Conservation (phyloP, 2,329 filamentous ascomycete genomes). For the Pseudogymnoascus destructans region DNA sequence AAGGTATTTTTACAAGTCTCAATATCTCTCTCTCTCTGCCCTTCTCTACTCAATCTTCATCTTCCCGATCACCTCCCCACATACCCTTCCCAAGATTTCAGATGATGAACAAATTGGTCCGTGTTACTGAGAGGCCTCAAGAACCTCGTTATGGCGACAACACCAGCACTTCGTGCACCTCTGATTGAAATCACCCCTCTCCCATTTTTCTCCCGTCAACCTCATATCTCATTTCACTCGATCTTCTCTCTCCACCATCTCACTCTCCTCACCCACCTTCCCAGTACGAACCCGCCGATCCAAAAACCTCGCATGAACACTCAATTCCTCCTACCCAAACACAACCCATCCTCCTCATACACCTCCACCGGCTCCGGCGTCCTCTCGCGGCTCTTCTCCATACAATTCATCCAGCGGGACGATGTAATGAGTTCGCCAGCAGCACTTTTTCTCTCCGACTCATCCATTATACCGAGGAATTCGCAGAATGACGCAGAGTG, state of each 20-base stretch:
- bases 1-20: not conserved
- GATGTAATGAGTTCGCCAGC: not conserved
- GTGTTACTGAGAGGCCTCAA: constrained; percentile 10
- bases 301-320: not conserved
- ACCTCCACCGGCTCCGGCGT: not conserved
- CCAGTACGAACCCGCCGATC: not conserved
- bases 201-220: not conserved
- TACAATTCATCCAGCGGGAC: not conserved
- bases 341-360: not conserved
- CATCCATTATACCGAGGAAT: not conserved
- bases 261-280: not conserved
- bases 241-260: not conserved
- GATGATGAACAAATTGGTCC: constrained; percentile 10
- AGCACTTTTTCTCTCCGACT: not conserved
- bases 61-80: not conserved
- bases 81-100: not conserved
- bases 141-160: constrained; percentile 9
- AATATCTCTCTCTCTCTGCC: not conserved
- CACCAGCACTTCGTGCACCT: constrained; percentile 9
- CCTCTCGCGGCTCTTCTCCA: not conserved
- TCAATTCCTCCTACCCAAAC: not conserved
- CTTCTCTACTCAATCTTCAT: not conserved
- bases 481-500: not conserved
- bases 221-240: not conserved
- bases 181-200: not conserved